Base-by-base conservation (phyloP, 1,139 yeast genomes). In the Lodderomyces orthopsilosis region DNA sequence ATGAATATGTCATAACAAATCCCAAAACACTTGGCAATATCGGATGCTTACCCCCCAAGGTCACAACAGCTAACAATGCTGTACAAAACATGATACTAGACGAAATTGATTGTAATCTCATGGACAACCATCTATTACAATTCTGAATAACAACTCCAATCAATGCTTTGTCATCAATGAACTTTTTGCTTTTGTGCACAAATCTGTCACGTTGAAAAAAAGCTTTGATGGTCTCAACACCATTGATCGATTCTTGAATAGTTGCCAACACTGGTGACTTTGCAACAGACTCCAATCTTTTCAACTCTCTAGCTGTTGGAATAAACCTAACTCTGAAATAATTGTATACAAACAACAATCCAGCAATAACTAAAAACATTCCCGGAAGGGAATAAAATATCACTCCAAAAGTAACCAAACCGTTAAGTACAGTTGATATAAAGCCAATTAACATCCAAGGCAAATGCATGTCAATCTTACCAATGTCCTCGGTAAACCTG, bases 231-330 rank as follows among this genome's bases (percentile, higher is more conserved):
- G 85, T 82, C 38, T 77, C 82, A 41, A 77, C 72, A 2, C 89
- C 89, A 37, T 68, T 67, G 35, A 82, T 62, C 9, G 82, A 76
- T 57, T 83, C 88, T 49, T 81, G 83, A 37, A 83, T 63, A 47
- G 81, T 81, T 0, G 86, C 81, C 63, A 74, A 79, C 13, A 83
- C 78, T 4, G 88, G 88, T 38, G 83, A 76, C 48, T 61, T 61
- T 35, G 55, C 56, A 7, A 61, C 58, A 24, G 66, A 61, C 40
- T 51, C 56, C 38, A 66, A 55, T 46, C 71, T 55, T 44, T 62
- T 65, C 42, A 66, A 55, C 43, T 65, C 70, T 51, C 71, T 57
- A 2, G 67, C 57, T 9, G 69, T 54, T 14, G 70, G 65, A 42
- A 65, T 59, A 42, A 57, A 66, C 39, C 53, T 56, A 27, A 51